Base-by-base conservation (phyloP, 768 basidiomycete species). In the Phylloporus sp. region DNA sequence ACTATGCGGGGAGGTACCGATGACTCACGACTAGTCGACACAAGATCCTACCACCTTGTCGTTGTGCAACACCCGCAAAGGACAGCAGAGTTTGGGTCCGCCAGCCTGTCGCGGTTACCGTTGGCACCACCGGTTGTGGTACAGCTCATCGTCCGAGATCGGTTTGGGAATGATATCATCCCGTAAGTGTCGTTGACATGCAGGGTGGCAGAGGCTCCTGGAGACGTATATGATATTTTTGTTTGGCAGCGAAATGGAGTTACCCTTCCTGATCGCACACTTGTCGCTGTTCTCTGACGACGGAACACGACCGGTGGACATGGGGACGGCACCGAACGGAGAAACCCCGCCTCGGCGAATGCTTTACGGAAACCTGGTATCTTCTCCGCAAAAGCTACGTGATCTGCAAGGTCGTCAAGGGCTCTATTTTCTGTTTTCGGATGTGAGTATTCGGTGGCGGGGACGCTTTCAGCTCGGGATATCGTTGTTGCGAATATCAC, bases 381-480 rank as follows among this genome's bases (percentile, higher is more conserved):
- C 92, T 15, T 85, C 88, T 1, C 80, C 91, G 6, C 85, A 94
- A 41, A 80, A 85, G 45, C 73, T 93, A 61, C 81, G 86, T 55
- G 89, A 95, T 67, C 76, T 88, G 34, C 82, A 88, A 66, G 90
- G 90, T 50, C 82, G 85, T 45, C 75, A 77, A 60, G 88, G 92
- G n/a, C 73, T 90, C 40, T 94, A 88, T 68, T 94, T 97, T 61
- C 71, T 93, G 48, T 97, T 95, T 62, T 86, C 93, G 7, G 93
- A 97, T 69, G 90, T 91, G 60, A 91, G 90, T 65, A 82, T 95
- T 50, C 80, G 90, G 16, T 80, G 80, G 73, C 76, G 80, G 23
- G 93, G 93, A 8, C 79, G 76, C 16, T 97, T 85, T 71, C 80
- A 82, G 62, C 76, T 95, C 49, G 80, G 83, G 46, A 77, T 92